phyloP scores from a whole-genome alignment of 345 rosid species.

The Syzygium jambos region DNA sequence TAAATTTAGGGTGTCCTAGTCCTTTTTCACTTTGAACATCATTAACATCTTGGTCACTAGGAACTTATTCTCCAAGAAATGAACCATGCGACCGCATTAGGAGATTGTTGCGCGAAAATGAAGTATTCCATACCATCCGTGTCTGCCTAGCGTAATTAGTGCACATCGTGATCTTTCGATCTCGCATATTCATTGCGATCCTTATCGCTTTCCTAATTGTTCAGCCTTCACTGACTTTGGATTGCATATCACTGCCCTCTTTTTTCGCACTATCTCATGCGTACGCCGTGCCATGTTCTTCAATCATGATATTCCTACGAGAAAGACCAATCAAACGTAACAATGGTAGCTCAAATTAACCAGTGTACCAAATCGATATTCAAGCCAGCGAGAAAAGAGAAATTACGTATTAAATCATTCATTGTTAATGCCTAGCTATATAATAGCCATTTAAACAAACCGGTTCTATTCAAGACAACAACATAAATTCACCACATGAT shows the following conservation, averaged over 20 bases:
- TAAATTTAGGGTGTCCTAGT: background rate
- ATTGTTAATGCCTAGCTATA: background rate
- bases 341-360: background rate
- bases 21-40: background rate
- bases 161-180: background rate
- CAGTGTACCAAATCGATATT: background rate
- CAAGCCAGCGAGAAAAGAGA: background rate
- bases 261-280: background rate
- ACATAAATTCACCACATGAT: background rate
- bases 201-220: background rate
- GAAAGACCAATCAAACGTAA: background rate
- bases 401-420: background rate
- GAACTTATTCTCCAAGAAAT: background rate
- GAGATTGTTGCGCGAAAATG: background rate
- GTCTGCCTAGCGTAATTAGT: background rate
- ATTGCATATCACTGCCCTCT: background rate
- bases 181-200: background rate
- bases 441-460: background rate
- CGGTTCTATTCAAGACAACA: background rate
- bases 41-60: background rate
- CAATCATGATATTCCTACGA: background rate
- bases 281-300: background rate
- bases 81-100: background rate
- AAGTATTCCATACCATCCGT: background rate
- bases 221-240: background rate